Conservation (phyloP, 1,284 basidiomycete species). For the Inonotus hispidus region DNA sequence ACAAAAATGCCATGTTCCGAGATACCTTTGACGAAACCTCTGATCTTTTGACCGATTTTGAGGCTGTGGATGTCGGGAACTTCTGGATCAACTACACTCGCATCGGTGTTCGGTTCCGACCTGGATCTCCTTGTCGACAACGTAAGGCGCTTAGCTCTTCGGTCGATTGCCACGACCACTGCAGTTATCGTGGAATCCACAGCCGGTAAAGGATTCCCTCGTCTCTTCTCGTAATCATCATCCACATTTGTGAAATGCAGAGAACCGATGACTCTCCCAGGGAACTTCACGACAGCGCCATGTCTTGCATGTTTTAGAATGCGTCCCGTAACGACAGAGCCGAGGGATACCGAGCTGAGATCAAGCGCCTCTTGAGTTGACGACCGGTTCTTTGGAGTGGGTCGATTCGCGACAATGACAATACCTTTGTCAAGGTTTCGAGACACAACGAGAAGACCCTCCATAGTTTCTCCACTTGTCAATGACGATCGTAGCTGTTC, state of each 20-base stretch:
- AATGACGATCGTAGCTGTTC: slow-evolving; percentile 68
- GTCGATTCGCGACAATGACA: slow-evolving; percentile 78
- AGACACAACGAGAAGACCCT: slow-evolving; percentile 84
- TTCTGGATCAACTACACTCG: slow-evolving; percentile 63
- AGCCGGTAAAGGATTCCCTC: slow-evolving; percentile 52
- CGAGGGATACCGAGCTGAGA: slow-evolving; percentile 61
- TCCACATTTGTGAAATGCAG: slow-evolving; percentile 76
- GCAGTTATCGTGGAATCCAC: slow-evolving; percentile 68
- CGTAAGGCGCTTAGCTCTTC: slow-evolving; percentile 59
- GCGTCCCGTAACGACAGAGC: slow-evolving; percentile 74
- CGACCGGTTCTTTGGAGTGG: slow-evolving; percentile 42
- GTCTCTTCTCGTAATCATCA: slow-evolving; percentile 64
- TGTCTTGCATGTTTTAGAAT: slow-evolving; percentile 63
- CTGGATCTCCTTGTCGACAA: slow-evolving; percentile 78
- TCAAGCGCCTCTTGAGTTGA: slow-evolving; percentile 50
- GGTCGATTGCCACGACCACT: slow-evolving; percentile 64
- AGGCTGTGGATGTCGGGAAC: slow-evolving; percentile 63
- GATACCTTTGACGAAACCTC: slow-evolving; percentile 89
- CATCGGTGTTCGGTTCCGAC: slow-evolving; percentile 45
- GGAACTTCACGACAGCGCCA: slow-evolving; percentile 74
- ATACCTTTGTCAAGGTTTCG: slow-evolving; percentile 85
- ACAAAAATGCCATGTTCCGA: slow-evolving; percentile 91
- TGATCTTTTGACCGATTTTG: slow-evolving; percentile 65
- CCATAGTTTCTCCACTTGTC: slow-evolving; percentile 67
- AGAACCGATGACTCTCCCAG: slow-evolving; percentile 63